A percentile compares a stretch with the other conserved stretches of the same genome.
phyloP scores from a whole-genome alignment of 116 monocot genomes.

The Trichopus zeylanicus region DNA sequence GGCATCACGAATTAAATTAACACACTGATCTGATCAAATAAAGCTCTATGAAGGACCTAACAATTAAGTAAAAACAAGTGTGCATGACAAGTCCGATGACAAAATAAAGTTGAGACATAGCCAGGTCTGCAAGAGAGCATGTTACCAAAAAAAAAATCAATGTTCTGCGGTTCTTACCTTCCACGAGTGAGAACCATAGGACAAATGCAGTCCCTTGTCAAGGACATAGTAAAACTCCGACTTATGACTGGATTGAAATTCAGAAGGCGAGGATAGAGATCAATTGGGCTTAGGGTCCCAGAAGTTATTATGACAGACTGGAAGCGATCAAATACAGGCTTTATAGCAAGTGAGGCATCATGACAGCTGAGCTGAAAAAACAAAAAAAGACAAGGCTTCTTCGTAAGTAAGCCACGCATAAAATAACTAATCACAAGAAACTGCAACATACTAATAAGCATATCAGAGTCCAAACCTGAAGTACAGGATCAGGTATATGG shows the following conservation, averaged over 20 bases:
- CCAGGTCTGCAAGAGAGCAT: neutral
- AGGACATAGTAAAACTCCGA: constrained; percentile 93
- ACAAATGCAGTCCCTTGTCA: constrained; percentile 97
- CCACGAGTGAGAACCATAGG: constrained; percentile 99
- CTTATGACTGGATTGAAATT: constrained; percentile 97
- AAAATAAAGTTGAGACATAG: too few species aligned
- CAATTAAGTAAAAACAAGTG: too few species aligned
- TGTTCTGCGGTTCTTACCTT: constrained; percentile 42
- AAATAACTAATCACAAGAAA: neutral
- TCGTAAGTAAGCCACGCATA: constrained; percentile 1
- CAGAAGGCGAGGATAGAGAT: constrained; percentile 93
- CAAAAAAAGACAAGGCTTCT: constrained; percentile 2
- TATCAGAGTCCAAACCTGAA: constrained; percentile 54
- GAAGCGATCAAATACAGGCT: constrained; percentile 95
- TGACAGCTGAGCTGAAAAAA: constrained; percentile 84
- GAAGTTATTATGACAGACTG: constrained; percentile 96
- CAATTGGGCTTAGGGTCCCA: constrained; percentile 97
- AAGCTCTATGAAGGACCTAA: neutral
- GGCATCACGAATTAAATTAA: neutral
- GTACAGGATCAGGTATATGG: constrained; percentile 83
- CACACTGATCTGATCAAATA: neutral
- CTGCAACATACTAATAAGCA: constrained; percentile 1
- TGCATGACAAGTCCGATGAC: too few species aligned
- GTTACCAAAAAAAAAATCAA: neutral
- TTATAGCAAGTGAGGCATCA: constrained; percentile 95